phyloP scores from a whole-genome alignment of 805 yeast species.

The Tetrapisispora phaffii region DNA sequence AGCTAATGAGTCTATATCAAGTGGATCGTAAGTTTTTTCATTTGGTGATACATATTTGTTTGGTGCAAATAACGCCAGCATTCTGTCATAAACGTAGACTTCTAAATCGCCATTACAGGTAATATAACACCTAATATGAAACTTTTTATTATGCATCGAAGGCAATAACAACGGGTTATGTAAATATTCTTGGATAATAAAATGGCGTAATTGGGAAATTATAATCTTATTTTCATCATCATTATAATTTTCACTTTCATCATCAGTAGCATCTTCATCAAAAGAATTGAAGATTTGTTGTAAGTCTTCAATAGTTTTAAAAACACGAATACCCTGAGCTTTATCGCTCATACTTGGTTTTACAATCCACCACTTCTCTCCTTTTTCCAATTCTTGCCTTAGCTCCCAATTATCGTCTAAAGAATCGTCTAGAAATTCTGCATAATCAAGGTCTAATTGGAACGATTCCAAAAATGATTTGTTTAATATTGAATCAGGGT shows the following conservation, averaged over 20 bases:
- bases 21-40: conserved; percentile 23
- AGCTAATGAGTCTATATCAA: conserved; percentile 35
- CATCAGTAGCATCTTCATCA: conserved; percentile 65
- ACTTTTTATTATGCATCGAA: conserved; percentile 57
- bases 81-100: conserved; percentile 71
- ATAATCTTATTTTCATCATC: conserved; percentile 53
- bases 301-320: conserved; percentile 65
- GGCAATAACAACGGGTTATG: conserved; percentile 55
- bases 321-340: conserved; percentile 89
- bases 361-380: conserved; percentile 58
- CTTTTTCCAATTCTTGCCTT: conserved; percentile 57
- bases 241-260: conserved; percentile 27
- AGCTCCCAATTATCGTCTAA: conserved; percentile 88
- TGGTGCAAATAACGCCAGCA: conserved; percentile 75
- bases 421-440: conserved; percentile 90
- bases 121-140: conserved; percentile 82
- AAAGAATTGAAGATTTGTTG: conserved; percentile 78
- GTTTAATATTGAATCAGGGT: conserved; percentile 55
- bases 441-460: conserved; percentile 83
- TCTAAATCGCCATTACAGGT: conserved; percentile 61
- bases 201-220: conserved; percentile 81
- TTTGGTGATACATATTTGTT: conserved; percentile 31
- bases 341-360: conserved; percentile 97
- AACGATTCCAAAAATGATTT: conserved; percentile 63
- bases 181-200: conserved; percentile 78